Conservation (phyloP, 2,329 filamentous ascomycete genomes). For the Colletotrichum musae region DNA sequence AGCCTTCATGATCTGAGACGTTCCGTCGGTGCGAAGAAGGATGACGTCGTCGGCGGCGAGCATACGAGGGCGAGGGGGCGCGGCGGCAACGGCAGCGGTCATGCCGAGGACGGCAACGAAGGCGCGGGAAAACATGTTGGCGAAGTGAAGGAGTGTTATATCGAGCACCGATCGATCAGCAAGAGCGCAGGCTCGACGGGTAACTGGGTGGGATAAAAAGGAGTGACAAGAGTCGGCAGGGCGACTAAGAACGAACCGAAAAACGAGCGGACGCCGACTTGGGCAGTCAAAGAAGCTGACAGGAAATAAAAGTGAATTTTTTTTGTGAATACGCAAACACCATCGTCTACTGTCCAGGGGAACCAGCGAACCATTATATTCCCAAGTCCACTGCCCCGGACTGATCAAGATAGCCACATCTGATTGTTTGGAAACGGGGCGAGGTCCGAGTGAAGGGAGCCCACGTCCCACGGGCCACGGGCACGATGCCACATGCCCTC, state of each 20-base stretch:
- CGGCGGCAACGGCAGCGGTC: conserved; percentile 4
- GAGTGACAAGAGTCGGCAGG: neutral
- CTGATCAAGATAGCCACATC: neutral
- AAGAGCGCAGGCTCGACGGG: neutral
- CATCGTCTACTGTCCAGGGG: neutral
- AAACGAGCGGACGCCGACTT: conserved; percentile 5
- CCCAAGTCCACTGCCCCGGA: neutral
- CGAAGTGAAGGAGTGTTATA: neutral
- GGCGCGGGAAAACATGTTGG: conserved; percentile 1
- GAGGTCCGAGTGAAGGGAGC: neutral
- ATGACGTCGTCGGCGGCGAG: conserved; percentile 45
- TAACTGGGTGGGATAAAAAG: neutral
- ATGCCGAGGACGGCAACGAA: conserved; percentile 19
- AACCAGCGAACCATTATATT: neutral
- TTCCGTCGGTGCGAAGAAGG: conserved; percentile 44
- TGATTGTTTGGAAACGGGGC: neutral
- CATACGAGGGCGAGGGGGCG: neutral
- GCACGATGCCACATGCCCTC: neutral
- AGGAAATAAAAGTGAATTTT: neutral
- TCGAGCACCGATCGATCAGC: neutral
- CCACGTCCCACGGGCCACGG: neutral
- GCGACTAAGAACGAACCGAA: neutral
- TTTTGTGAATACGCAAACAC: neutral
- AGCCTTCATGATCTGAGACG: conserved; percentile 46
- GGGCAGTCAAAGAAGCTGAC: conserved; percentile 1